Percentiles rank a stretch among this genome's conserved stretches.
Conservation (phyloP, 768 basidiomycete genomes). For the Infundibulicybe gibba region DNA sequence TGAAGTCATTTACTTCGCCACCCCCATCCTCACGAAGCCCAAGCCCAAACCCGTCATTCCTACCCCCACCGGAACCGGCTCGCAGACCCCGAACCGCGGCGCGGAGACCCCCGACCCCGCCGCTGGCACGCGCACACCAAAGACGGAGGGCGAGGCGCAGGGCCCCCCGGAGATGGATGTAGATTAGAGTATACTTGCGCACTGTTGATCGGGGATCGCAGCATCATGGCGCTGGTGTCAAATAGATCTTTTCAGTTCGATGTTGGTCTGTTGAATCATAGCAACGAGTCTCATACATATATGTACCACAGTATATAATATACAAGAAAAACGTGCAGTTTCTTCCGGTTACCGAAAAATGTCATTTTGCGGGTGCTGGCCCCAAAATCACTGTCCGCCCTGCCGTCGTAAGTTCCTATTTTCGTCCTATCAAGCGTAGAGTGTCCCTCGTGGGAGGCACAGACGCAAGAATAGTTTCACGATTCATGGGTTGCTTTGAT, state of each 20-base stretch:
- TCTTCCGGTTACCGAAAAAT: too few relatives aligned
- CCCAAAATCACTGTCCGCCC: too few relatives aligned
- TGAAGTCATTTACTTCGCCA: conserved; percentile 86
- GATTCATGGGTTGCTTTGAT: conserved; percentile 17
- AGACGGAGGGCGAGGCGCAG: conserved; percentile 20
- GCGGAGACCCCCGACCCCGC: conserved; percentile 52
- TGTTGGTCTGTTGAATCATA: too few relatives aligned
- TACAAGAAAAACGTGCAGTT: too few relatives aligned
- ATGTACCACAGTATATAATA: too few relatives aligned
- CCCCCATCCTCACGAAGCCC: conserved; percentile 86
- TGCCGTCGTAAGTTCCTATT: too few relatives aligned
- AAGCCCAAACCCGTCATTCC: conserved; percentile 84
- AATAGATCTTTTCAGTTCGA: too few relatives aligned
- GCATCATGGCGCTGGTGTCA: not conserved
- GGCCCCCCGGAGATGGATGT: conserved; percentile 82
- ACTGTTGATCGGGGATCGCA: not conserved
- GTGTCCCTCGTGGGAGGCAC: too few relatives aligned
- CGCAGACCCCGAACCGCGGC: conserved; percentile 71
- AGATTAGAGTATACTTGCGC: conserved; percentile 46
- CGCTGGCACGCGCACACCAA: conserved; percentile 13
- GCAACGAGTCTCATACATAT: too few relatives aligned
- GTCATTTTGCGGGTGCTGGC: too few relatives aligned
- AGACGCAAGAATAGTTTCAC: too few relatives aligned
- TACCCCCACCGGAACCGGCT: conserved; percentile 36
- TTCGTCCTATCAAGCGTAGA: too few relatives aligned